Percentiles rank a stretch among this genome's conserved stretches.
phyloP scores from a whole-genome alignment of 129 eudicot species.

The Pulicaria dysenterica region DNA sequence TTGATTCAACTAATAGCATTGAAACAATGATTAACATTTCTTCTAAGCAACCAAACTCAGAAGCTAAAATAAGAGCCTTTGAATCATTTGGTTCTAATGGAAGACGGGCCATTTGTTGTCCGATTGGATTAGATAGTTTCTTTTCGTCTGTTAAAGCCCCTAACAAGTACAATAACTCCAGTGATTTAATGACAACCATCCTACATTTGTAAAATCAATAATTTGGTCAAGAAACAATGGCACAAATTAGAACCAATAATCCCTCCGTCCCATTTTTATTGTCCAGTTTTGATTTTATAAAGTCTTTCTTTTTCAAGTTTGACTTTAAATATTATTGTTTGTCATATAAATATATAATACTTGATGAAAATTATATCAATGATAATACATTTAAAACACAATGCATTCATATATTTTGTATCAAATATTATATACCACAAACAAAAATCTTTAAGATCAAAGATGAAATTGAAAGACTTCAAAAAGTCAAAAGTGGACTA shows the following conservation, averaged over 20 bases:
- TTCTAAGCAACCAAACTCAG: conserved; percentile 81
- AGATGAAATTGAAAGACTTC: too few relatives aligned
- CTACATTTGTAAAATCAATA: conserved; percentile 40
- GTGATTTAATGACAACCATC: conserved; percentile 71
- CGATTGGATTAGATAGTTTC: conserved; percentile 83
- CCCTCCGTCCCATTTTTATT: too few relatives aligned
- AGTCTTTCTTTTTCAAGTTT: too few relatives aligned
- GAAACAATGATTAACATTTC: conserved; percentile 94
- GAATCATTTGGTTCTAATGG: conserved; percentile 86
- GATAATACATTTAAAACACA: too few relatives aligned
- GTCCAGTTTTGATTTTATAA: too few relatives aligned
- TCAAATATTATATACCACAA: too few relatives aligned
- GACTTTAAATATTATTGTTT: too few relatives aligned
- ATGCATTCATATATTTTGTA: too few relatives aligned
- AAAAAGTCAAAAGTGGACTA: too few relatives aligned
- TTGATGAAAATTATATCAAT: too few relatives aligned
- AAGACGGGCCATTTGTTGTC: conserved; percentile 87
- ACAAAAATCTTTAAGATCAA: too few relatives aligned
- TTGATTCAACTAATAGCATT: conserved; percentile 92
- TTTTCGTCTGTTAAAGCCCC: conserved; percentile 85
- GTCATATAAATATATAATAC: too few relatives aligned
- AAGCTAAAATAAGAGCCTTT: conserved; percentile 83
- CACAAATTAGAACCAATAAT: background rate
- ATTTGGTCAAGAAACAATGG: background rate
- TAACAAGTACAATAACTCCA: conserved; percentile 69